phyloP scores from a whole-genome alignment of 305 asterid genomes.

The Fraxinus velutina region DNA sequence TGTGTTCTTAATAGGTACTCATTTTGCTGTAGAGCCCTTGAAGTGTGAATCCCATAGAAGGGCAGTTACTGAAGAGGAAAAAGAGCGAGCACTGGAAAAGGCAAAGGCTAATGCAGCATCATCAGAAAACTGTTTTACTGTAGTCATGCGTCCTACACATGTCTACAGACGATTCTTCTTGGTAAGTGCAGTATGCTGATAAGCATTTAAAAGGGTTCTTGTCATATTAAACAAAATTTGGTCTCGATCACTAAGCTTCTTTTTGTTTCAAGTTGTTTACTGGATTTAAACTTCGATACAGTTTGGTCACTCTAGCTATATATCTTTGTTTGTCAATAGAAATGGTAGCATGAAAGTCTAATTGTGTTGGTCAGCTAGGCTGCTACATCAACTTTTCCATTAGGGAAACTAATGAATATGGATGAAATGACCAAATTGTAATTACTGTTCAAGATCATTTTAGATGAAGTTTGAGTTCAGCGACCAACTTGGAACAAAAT shows the following conservation, averaged over 20 bases:
- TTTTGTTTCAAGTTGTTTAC: not conserved
- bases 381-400: not conserved
- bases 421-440: not conserved
- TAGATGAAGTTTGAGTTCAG: not conserved
- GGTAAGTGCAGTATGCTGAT: constrained; percentile 22
- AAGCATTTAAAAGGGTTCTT: not conserved
- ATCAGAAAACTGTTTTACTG: constrained; percentile 20
- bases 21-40: constrained; percentile 5
- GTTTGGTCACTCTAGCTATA: not conserved
- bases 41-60: constrained; percentile 27
- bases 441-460: not conserved
- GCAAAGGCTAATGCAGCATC: constrained; percentile 27
- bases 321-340: not conserved
- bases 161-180: constrained; percentile 29
- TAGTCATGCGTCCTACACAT: constrained; percentile 36
- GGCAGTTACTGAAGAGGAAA: constrained; percentile 32
- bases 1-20: not conserved
- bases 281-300: not conserved
- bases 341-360: not conserved
- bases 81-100: constrained; percentile 11
- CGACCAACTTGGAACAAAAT: not conserved
- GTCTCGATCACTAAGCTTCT: not conserved
- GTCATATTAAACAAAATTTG: not conserved
- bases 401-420: not conserved
- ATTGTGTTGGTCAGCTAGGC: not conserved